Evolutionary conservation across 1,284 basidiomycete species (phyloP).

Genomic region (Ganoderma meredithae): DNA sequence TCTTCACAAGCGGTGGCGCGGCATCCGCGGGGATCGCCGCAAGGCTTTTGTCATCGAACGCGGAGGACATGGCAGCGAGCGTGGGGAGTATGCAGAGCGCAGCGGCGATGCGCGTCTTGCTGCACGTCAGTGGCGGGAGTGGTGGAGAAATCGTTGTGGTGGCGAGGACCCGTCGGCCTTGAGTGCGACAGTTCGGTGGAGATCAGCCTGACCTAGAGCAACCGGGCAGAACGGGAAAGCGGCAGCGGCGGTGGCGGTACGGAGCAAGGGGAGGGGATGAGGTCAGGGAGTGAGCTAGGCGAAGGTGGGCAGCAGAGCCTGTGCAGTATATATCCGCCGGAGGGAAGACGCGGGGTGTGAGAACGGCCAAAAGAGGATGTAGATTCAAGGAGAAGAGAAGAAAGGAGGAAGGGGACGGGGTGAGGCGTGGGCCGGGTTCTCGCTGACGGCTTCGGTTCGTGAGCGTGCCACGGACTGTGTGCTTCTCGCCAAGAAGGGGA

Average conservation of each 20-base stretch:
- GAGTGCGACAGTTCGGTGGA: neutral
- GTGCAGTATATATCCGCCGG: slow-evolving; percentile 4
- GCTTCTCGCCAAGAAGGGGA: slow-evolving; percentile 6
- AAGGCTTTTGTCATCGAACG: slow-evolving; percentile 3
- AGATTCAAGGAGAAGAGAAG: slow-evolving; percentile 1
- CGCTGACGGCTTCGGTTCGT: neutral
- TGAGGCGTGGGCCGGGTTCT: slow-evolving; percentile 4
- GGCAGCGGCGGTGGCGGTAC: slow-evolving; percentile 1
- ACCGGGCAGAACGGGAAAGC: neutral
- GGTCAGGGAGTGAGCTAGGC: slow-evolving; percentile 2
- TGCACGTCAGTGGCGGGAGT: neutral
- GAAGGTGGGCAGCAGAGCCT: neutral
- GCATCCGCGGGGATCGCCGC: slow-evolving; percentile 8
- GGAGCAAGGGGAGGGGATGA: neutral
- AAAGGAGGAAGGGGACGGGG: neutral
- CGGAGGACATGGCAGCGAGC: slow-evolving; percentile 20
- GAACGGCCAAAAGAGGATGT: neutral
- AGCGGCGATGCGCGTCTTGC: slow-evolving; percentile 8
- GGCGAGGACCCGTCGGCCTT: neutral
- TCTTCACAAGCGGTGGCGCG: slow-evolving; percentile 32
- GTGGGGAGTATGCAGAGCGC: slow-evolving; percentile 3
- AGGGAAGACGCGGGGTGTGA: slow-evolving; percentile 5
- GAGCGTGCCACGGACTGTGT: neutral
- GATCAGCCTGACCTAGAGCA: neutral
- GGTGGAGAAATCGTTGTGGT: neutral